phyloP scores from a whole-genome alignment of 1,284 basidiomycete species.

The Trametes sp. region DNA sequence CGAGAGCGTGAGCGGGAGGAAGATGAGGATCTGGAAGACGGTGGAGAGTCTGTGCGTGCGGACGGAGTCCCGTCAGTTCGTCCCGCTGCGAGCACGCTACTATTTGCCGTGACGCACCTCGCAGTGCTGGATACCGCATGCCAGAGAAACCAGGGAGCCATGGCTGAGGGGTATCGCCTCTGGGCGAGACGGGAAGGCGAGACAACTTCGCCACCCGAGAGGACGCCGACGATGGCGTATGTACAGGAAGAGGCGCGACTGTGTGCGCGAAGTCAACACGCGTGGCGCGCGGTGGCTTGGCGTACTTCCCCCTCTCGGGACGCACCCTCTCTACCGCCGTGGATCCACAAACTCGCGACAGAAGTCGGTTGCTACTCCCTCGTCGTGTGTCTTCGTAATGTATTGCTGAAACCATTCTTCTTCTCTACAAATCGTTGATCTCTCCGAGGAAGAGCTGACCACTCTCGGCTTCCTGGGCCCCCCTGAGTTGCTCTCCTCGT shows the following conservation, averaged over 20 bases:
- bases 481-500: constrained; percentile 42
- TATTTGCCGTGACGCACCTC: constrained; percentile 50
- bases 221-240: constrained; percentile 24
- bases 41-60: constrained; percentile 65
- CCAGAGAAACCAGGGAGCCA: constrained; percentile 67
- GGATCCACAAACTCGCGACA: constrained; percentile 34
- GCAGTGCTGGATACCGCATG: constrained; percentile 70
- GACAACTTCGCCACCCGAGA: constrained; percentile 25
- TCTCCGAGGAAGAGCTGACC: constrained; percentile 42
- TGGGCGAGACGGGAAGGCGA: constrained; percentile 28
- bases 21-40: constrained; percentile 81
- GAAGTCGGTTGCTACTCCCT: constrained; percentile 22
- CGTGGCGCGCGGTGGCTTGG: constrained; percentile 12
- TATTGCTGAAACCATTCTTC: constrained; percentile 43
- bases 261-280: constrained; percentile 24
- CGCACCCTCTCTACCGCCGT: constrained; percentile 24
- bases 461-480: constrained; percentile 41
- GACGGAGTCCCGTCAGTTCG: constrained; percentile 10
- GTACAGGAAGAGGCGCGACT: constrained; percentile 9
- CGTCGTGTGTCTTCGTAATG: constrained; percentile 41
- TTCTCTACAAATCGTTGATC: constrained; percentile 43
- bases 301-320: too few relatives aligned
- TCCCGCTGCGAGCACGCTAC: constrained; percentile 3
- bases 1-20: constrained; percentile 82
- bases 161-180: constrained; percentile 28